Evolutionary conservation across 306 rosid genomes (phyloP), one percentile per base, ranked within the genome.

Genomic region (Crotalaria pallida): DNA sequence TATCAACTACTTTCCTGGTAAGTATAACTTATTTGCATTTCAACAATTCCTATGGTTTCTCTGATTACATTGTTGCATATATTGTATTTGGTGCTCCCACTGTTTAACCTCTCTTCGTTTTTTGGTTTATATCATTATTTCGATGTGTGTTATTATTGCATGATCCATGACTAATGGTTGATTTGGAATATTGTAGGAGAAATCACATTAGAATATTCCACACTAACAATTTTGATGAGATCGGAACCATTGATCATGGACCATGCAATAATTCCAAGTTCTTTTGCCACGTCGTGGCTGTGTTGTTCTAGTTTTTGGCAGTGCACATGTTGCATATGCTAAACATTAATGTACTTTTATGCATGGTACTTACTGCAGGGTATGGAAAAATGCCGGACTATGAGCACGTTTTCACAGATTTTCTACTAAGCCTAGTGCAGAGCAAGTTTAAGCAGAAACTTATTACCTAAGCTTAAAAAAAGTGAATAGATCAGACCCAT

Each of bases 1-100:
- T 24, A 77, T 77, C 59, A 77, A 77, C 72, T 77, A 77, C 72
- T 77, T 77, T 62, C 81, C 81, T 62, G 81, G 81, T 34, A 76
- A 67, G 80, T 76, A 76, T 67, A 31, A 11, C 4, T 40, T 65
- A 33, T 63, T 52, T 73, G 31, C 29, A 56, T 34, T 34, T 34
- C 41, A 34, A 11, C 41, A 34, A 33, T 8, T 33, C 38, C 38
- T 10, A 7, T 33, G 38, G 41, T 34, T 34, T 34, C 41, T 34
- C 41, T 34, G 10, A 34, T 34, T 34, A 34, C 12, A 8, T 27
- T 34, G 10, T 22, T 9, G 31, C 26, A 7, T 12, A 44, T 2
- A n/a, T 41, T 31, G 6, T 41, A 11, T 51, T 6, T 6, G 12
- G 34, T 48, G 23, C 16, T 7, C 27, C 9, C 9, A 23, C 7